phyloP scores from a whole-genome alignment of 2,329 filamentous ascomycete species.

The Zelopaecilomyces penicillatus region DNA sequence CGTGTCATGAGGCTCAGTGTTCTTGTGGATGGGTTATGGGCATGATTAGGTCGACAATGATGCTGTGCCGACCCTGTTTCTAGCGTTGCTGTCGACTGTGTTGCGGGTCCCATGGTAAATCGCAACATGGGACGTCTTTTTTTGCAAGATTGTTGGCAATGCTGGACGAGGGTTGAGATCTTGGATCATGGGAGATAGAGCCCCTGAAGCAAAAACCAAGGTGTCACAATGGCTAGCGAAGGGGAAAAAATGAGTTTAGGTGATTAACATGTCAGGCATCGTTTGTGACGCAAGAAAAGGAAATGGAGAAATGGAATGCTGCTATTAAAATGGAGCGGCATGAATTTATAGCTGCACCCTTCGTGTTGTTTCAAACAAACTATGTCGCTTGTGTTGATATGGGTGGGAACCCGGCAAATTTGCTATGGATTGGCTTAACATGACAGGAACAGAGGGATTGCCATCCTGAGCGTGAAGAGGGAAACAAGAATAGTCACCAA shows the following conservation, averaged over 20 bases:
- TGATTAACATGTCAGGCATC: slow-evolving; percentile 8
- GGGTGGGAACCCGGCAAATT: not conserved
- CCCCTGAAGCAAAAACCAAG: slow-evolving; percentile 8
- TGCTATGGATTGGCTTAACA: not conserved
- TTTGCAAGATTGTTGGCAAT: slow-evolving; percentile 3
- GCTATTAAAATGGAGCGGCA: slow-evolving; percentile 5
- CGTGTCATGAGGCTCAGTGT: slow-evolving; percentile 20
- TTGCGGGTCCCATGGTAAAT: slow-evolving; percentile 1
- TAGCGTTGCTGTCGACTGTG: slow-evolving; percentile 8
- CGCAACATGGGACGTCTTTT: not conserved
- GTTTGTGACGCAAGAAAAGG: slow-evolving; percentile 9
- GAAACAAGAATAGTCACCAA: too few relatives aligned
- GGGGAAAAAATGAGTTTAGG: slow-evolving; percentile 8
- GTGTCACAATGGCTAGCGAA: slow-evolving; percentile 4
- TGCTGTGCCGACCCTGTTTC: slow-evolving; percentile 10
- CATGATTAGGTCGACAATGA: slow-evolving; percentile 14
- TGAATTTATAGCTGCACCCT: slow-evolving; percentile 1
- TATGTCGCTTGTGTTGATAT: not conserved
- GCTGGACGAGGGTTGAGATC: slow-evolving; percentile 7
- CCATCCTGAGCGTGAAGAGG: too few relatives aligned
- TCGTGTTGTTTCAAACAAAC: slow-evolving; percentile 4
- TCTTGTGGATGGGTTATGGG: slow-evolving; percentile 17
- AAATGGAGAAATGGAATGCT: slow-evolving; percentile 5
- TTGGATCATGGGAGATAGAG: slow-evolving; percentile 11
- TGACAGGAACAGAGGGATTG: not conserved